Evolutionary conservation across 2,329 filamentous ascomycete genomes (phyloP).

Genomic region (Penicillium sp.): DNA sequence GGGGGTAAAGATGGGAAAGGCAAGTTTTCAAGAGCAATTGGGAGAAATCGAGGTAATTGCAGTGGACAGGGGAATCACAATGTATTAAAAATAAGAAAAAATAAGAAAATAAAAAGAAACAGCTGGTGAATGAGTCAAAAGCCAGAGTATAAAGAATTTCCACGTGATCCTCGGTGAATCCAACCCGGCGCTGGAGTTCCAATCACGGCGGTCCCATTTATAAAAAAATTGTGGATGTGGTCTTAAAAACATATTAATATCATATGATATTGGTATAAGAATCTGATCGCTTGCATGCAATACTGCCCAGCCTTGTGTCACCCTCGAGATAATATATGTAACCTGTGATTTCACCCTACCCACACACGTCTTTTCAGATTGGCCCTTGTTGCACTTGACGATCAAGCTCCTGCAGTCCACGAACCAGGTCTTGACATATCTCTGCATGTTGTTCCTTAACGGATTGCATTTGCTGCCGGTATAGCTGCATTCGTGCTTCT

Average conservation of each 20-base stretch:
- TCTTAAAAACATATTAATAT: background rate
- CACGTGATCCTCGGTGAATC: constrained; percentile 33
- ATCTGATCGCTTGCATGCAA: background rate
- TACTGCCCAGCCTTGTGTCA: background rate
- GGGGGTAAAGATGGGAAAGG: background rate
- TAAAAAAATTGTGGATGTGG: background rate
- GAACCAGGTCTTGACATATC: constrained; percentile 31
- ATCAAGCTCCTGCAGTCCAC: constrained; percentile 29
- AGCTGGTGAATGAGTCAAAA: constrained; percentile 20
- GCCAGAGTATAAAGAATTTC: constrained; percentile 1
- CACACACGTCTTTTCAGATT: background rate
- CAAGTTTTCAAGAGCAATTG: constrained; percentile 4
- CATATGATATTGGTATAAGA: background rate
- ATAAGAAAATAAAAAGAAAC: background rate
- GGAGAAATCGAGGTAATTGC: background rate
- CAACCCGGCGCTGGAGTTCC: constrained; percentile 12
- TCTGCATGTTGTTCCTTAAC: constrained; percentile 30
- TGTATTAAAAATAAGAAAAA: background rate
- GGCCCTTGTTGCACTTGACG: constrained; percentile 19
- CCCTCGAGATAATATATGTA: background rate
- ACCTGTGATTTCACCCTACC: background rate
- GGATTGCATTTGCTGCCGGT: constrained; percentile 28
- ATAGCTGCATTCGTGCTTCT: constrained; percentile 35
- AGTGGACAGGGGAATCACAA: background rate
- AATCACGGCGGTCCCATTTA: constrained; percentile 17